A percentile compares a stretch with the other conserved stretches of the same genome.
Conservation (phyloP, 768 basidiomycete species). For the Hypholoma fasciculare region DNA sequence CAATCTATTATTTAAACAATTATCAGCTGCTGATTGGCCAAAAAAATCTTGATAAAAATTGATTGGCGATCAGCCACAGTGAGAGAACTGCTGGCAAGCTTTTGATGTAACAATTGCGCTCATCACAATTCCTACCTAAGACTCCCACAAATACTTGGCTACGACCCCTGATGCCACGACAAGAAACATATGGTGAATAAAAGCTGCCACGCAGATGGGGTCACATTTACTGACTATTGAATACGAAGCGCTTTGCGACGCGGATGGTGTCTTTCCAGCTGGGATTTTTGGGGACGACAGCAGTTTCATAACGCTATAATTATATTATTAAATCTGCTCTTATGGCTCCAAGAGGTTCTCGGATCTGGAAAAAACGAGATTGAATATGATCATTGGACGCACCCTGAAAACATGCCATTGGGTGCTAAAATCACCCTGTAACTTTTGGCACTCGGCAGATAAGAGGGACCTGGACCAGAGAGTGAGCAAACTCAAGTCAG, state of each 20-base stretch:
- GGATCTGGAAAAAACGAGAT: neutral
- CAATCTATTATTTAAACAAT: too few relatives aligned
- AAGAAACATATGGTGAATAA: too few relatives aligned
- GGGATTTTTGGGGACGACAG: conserved; percentile 32
- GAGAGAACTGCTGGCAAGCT: too few relatives aligned
- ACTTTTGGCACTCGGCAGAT: conserved; percentile 38
- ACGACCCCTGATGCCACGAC: too few relatives aligned
- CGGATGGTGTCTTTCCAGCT: conserved; percentile 10
- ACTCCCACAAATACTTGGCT: too few relatives aligned
- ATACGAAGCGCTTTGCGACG: conserved; percentile 11
- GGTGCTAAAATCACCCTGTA: conserved; percentile 37
- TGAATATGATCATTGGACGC: conserved; percentile 3
- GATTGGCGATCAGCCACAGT: too few relatives aligned
- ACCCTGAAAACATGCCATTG: conserved; percentile 36
- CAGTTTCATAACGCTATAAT: conserved; percentile 27
- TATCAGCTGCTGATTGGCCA: too few relatives aligned
- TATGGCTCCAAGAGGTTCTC: too few relatives aligned
- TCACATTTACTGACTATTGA: conserved; percentile 7
- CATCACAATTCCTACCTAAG: too few relatives aligned
- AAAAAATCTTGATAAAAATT: too few relatives aligned
- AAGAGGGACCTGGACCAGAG: conserved; percentile 28
- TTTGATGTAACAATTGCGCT: too few relatives aligned
- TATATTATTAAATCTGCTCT: neutral
- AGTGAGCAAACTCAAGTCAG: neutral
- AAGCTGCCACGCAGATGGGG: neutral